Evolutionary conservation across 768 basidiomycete genomes (phyloP), one percentile per base, ranked within the genome.

Genomic region (Dioszegia aurantiaca): DNA sequence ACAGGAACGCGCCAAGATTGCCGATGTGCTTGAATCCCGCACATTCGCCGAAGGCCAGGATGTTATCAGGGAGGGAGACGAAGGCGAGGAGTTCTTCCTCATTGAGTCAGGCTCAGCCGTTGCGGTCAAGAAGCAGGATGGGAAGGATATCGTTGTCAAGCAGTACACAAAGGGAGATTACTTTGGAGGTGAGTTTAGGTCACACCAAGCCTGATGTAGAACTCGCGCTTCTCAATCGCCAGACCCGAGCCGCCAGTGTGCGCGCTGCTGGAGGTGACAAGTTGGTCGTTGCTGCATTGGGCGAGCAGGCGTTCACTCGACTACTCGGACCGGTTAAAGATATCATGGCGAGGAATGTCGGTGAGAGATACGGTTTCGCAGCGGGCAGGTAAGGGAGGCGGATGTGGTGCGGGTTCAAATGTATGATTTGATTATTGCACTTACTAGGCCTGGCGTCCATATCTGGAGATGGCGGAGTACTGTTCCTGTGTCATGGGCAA

Each of bases 11-110:
- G 94, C 92, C 80, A 99, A 98, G 81, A 90, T 98, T 60, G 92
- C 94, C 51, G 94, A 99, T 74, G 91, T 93, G 8, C 83, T 99
- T 17, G 86, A 88, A 61, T 90, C 90, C 69, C 82, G 81, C 59
- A 83, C 87, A 8, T 88, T 90, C 74, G 80, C 82, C 36, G 87
- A 91, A 65, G 93, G 90, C 19, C 86, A 91, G 67, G 83, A 85
- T 2, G 90, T 99, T 27, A 90, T 99, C 52, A 81, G 81, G 46
- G 87, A 98, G 76, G 94, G 94, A 55, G 95, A 99, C 63, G 85
- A 89, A 79, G 94, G 95, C 8, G 90, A 94, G 69, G 92, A 90
- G 36, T 98, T 98, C 80, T 99, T 91, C 81, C 92, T 99, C 62
- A 85, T 99, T 30, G 95, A 98, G 75, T 90, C 90, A 67, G 94